Conservation (phyloP, 441 rosid species). For the Cnidoscolus chayamansa region DNA sequence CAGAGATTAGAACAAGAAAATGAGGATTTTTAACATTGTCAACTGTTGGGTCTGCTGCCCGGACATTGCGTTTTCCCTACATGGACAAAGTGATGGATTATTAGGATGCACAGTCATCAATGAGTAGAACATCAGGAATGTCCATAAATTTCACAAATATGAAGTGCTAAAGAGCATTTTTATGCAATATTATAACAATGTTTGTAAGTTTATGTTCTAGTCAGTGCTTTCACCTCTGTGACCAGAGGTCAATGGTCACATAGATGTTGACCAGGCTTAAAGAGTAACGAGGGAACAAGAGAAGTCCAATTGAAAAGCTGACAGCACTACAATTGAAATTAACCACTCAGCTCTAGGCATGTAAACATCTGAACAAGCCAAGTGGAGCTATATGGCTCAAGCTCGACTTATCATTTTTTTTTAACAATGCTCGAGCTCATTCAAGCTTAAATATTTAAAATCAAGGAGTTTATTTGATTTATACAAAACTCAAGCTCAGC, state of each 20-base stretch:
- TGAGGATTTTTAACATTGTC: slow-evolving; percentile 69
- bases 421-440: too few species aligned
- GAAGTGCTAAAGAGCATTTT: neutral
- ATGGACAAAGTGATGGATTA: slow-evolving; percentile 28
- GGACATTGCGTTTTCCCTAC: slow-evolving; percentile 74
- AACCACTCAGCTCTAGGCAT: too few species aligned
- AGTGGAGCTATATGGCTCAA: too few species aligned
- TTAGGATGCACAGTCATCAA: slow-evolving; percentile 14
- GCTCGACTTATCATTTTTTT: too few species aligned
- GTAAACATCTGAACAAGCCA: too few species aligned
- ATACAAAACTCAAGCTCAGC: too few species aligned
- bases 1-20: slow-evolving; percentile 81
- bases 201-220: neutral
- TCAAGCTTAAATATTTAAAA: too few species aligned
- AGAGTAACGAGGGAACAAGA: slow-evolving; percentile 3
- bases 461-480: too few species aligned
- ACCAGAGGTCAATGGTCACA: neutral
- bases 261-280: neutral
- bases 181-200: neutral
- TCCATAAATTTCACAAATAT: neutral
- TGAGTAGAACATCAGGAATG: slow-evolving; percentile 11
- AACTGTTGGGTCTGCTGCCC: slow-evolving; percentile 62
- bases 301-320: neutral
- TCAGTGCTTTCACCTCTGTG: neutral
- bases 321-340: too few species aligned